Conservation (phyloP, 1,284 basidiomycete species). For the Tilletiopsis washingtonensis region DNA sequence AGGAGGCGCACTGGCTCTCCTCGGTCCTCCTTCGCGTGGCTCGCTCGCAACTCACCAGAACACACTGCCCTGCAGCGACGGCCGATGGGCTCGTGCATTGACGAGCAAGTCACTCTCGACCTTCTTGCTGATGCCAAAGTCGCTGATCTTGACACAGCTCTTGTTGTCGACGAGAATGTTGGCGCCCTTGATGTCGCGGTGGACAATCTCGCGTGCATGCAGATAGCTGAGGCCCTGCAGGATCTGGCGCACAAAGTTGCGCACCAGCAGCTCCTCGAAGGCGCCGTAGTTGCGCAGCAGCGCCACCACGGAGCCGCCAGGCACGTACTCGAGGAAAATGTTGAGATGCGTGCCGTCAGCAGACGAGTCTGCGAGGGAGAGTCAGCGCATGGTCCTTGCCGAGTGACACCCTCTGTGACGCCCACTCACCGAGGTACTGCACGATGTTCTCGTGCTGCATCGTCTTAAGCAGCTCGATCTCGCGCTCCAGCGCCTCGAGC, state of each 20-base stretch:
- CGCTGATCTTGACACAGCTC: conserved; percentile 94
- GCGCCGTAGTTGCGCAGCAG: conserved; percentile 88
- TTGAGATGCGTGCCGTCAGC: conserved; percentile 60
- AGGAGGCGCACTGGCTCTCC: no score
- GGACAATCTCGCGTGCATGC: conserved; percentile 89
- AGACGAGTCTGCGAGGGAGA: conserved; percentile 23
- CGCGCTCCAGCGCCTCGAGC: conserved; percentile 86
- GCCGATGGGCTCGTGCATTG: conserved; percentile 78
- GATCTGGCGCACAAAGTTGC: conserved; percentile 91
- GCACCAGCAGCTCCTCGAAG: conserved; percentile 88
- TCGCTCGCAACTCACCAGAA: conserved; percentile 60
- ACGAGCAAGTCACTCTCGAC: conserved; percentile 82
- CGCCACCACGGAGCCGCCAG: conserved; percentile 90
- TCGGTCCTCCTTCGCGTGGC: no score
- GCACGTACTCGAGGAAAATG: conserved; percentile 74
- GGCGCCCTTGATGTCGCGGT: conserved; percentile 96
- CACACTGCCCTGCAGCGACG: conserved; percentile 89
- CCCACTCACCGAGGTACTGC: conserved; percentile 72
- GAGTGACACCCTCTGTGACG: not conserved
- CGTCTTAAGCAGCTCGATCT: conserved; percentile 91
- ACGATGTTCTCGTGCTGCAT: conserved; percentile 96
- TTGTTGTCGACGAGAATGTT: conserved; percentile 99
- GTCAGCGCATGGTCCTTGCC: not conserved
- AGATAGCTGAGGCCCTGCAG: conserved; percentile 83
- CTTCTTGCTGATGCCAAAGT: conserved; percentile 98